phyloP scores from a whole-genome alignment of 306 rosid genomes.

The Cicer pinnatifidum region DNA sequence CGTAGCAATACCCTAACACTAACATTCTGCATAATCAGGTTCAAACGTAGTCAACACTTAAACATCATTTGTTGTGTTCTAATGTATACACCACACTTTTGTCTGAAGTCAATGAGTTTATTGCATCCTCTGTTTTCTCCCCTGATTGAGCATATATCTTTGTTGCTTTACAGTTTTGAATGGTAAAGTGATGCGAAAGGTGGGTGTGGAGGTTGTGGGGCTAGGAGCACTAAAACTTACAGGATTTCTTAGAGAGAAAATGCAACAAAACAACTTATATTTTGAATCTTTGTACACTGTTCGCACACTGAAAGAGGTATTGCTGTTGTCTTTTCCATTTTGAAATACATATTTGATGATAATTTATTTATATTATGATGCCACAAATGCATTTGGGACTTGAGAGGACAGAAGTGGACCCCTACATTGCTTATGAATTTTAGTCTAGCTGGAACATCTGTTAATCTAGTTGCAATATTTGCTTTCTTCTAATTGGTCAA shows the following conservation, averaged over 20 bases:
- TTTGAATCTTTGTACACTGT: constrained; percentile 76
- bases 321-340: constrained; percentile 23
- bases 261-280: constrained; percentile 69
- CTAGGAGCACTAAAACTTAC: constrained; percentile 91
- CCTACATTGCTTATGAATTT: constrained; percentile 15
- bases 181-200: constrained; percentile 90
- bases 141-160: constrained; percentile 31
- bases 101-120: constrained; percentile 36
- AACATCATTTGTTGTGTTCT: constrained; percentile 20
- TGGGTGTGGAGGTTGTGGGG: constrained; percentile 90
- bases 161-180: constrained; percentile 61
- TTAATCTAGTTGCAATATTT: constrained; percentile 21
- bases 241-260: constrained; percentile 78
- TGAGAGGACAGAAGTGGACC: constrained; percentile 29
- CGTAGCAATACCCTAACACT: neutral
- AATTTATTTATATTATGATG: constrained; percentile 34
- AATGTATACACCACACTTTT: constrained; percentile 8
- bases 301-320: constrained; percentile 81
- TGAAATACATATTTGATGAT: constrained; percentile 32
- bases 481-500: neutral
- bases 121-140: constrained; percentile 3
- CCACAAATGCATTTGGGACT: constrained; percentile 23
- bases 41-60: constrained; percentile 18
- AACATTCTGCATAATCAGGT: constrained; percentile 18
- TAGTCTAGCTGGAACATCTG: neutral